These are phyloP conservation scores for Euphorbia celastroides DNA, from an alignment of 441 rosid genomes.

Conservation along the genomic window DNA sequence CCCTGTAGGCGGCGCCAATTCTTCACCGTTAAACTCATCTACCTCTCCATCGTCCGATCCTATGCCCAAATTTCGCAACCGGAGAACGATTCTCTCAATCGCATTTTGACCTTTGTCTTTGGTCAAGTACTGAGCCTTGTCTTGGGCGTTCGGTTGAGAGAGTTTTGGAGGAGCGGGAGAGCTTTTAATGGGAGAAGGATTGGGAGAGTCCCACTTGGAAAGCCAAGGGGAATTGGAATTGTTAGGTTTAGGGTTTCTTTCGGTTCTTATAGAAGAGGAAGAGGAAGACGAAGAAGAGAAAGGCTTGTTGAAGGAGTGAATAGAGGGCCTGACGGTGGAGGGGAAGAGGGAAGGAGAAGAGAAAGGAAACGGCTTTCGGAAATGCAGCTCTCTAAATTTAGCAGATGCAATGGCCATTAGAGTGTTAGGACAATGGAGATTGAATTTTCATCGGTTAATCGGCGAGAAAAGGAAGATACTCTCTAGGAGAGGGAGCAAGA, in stretches of 20 bases:
- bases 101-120: constrained; percentile 55
- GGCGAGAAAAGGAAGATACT: neutral
- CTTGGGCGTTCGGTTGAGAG: constrained; percentile 18
- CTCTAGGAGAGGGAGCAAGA: neutral
- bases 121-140: constrained; percentile 24
- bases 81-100: constrained; percentile 73
- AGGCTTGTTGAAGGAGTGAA: constrained; percentile 28
- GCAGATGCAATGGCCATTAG: constrained; percentile 49
- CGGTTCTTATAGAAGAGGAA: constrained; percentile 23
- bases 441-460: neutral
- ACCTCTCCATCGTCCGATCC: constrained; percentile 51
- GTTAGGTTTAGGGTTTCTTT: constrained; percentile 21
- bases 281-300: constrained; percentile 32
- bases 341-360: constrained; percentile 39
- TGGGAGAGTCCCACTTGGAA: constrained; percentile 37
- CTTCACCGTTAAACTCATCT: constrained; percentile 21
- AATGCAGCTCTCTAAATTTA: constrained; percentile 65
- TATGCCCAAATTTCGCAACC: constrained; percentile 74
- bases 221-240: constrained; percentile 49
- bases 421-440: neutral
- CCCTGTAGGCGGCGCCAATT: constrained; percentile 40
- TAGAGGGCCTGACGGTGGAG: constrained; percentile 33
- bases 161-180: constrained; percentile 12
- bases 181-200: constrained; percentile 7
- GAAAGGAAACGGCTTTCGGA: constrained; percentile 44